Conservation (phyloP, 345 rosid genomes). For the Streptanthus diversifolius region DNA sequence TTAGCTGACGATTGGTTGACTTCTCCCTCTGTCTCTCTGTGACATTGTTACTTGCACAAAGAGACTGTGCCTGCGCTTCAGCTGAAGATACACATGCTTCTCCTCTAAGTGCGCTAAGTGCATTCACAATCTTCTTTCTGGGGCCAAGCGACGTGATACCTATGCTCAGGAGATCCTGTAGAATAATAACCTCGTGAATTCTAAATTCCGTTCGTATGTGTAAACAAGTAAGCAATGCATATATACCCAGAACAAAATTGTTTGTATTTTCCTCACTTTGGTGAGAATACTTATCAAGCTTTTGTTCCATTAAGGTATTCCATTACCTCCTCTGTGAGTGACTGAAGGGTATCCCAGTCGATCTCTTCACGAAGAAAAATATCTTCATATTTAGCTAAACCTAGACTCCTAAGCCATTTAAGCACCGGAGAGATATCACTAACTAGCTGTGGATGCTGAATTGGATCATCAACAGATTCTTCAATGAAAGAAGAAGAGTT, state of each 20-base stretch:
- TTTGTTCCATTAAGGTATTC: neutral
- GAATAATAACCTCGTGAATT: neutral
- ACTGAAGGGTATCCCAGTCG: conserved; percentile 76
- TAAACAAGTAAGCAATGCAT: neutral
- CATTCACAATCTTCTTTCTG: conserved; percentile 80
- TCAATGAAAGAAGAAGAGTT: conserved; percentile 20
- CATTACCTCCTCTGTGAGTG: conserved; percentile 84
- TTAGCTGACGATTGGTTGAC: conserved; percentile 31
- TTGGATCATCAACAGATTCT: conserved; percentile 38
- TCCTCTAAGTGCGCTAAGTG: conserved; percentile 57
- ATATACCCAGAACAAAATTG: neutral
- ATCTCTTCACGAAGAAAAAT: conserved; percentile 77
- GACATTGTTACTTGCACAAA: conserved; percentile 24
- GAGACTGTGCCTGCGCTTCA: conserved; percentile 29
- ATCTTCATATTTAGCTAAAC: conserved; percentile 64
- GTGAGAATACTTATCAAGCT: neutral
- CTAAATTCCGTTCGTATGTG: neutral
- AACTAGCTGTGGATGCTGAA: conserved; percentile 37
- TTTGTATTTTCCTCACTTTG: neutral
- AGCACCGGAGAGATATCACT: conserved; percentile 62
- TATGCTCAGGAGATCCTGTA: conserved; percentile 66
- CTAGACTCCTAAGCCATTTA: conserved; percentile 56
- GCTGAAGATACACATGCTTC: conserved; percentile 28
- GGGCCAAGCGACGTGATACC: conserved; percentile 92
- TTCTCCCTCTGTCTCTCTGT: conserved; percentile 37